Percentiles rank a stretch among this genome's conserved stretches.
Conservation (phyloP, 2,329 filamentous ascomycete genomes). For the Xylaria sp. region DNA sequence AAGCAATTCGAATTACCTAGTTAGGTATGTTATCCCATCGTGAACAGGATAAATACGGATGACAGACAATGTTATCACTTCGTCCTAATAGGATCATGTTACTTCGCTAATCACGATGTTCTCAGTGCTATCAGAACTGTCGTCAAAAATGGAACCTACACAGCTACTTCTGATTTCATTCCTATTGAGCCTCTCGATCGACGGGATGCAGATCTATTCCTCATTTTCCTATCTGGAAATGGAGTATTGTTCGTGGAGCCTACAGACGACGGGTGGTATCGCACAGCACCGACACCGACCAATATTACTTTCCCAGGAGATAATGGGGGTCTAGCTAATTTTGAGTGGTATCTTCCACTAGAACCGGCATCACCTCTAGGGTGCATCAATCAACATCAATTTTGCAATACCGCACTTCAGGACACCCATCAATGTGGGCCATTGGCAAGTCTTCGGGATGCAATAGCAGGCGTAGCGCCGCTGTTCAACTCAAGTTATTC, state of each 20-base stretch:
- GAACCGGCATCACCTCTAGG: conserved; percentile 11
- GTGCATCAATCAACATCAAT: conserved; percentile 19
- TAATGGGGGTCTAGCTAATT: too few relatives aligned
- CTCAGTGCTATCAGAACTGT: not conserved
- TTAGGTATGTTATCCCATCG: too few relatives aligned
- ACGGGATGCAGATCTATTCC: not conserved
- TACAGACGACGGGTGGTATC: conserved; percentile 17
- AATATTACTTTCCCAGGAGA: too few relatives aligned
- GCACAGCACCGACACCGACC: not conserved
- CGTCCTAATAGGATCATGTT: too few relatives aligned
- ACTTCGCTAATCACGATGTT: too few relatives aligned
- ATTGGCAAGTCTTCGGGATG: not conserved
- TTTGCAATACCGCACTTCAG: conserved; percentile 2
- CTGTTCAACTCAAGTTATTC: conserved; percentile 9
- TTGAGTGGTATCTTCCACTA: not conserved
- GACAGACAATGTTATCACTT: too few relatives aligned
- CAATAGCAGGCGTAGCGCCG: not conserved
- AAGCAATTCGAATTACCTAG: too few relatives aligned
- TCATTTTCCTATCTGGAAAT: conserved; percentile 10
- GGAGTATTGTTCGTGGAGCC: not conserved
- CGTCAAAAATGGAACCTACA: not conserved
- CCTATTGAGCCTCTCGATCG: not conserved
- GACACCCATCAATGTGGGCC: conserved; percentile 10
- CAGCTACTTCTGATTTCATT: not conserved
- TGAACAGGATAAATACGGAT: too few relatives aligned